Percentiles rank a stretch among this genome's conserved stretches.
Conservation (phyloP, 257 asterid genomes). For the Solanum gandarillasii region DNA sequence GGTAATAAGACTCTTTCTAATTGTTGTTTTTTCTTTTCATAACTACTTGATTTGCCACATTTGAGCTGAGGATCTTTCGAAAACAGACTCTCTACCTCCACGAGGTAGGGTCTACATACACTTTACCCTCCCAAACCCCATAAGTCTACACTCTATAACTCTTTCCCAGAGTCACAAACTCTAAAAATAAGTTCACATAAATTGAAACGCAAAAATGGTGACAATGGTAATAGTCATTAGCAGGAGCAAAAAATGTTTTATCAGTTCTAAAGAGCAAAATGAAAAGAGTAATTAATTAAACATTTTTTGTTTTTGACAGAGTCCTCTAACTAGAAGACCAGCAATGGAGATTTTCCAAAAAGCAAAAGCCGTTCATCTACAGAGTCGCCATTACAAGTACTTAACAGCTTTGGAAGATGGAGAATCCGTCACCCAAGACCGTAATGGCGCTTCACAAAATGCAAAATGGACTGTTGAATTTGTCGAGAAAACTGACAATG, state of each 20-base stretch:
- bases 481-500: conserved; percentile 9
- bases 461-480: conserved; percentile 35
- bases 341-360: conserved; percentile 33
- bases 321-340: conserved; percentile 1
- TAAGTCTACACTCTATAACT: neutral
- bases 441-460: conserved; percentile 19
- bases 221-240: no score
- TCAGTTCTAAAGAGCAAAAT: neutral
- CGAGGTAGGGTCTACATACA: neutral
- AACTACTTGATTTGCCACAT: neutral
- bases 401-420: conserved; percentile 31
- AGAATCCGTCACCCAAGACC: conserved; percentile 26
- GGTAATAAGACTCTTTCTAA: conserved; percentile 13
- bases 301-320: conserved; percentile 2
- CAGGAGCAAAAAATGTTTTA: no score
- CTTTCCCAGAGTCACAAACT: neutral
- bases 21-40: neutral
- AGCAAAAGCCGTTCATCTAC: conserved; percentile 28
- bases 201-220: no score
- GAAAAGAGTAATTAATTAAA: neutral
- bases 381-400: conserved; percentile 22
- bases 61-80: neutral
- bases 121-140: neutral
- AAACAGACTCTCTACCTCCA: neutral
- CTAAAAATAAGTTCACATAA: neutral